Conservation (phyloP, 2,329 filamentous ascomycete genomes). For the Thelonectria olida region DNA sequence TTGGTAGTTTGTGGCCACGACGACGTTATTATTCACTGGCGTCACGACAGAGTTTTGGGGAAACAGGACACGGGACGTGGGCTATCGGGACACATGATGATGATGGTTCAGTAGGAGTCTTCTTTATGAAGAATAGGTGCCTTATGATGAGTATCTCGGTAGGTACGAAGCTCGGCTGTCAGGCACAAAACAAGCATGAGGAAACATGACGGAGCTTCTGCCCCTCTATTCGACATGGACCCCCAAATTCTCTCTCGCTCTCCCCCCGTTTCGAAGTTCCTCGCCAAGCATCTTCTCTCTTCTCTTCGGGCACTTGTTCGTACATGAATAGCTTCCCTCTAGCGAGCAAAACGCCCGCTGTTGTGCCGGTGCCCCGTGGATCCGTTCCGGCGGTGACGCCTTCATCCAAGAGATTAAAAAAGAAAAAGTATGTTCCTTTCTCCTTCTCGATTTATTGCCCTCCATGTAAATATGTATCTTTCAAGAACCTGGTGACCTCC, state of each 20-base stretch:
- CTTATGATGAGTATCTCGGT: neutral
- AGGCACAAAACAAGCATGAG: constrained; percentile 3
- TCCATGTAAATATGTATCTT: too few relatives aligned
- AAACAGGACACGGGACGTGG: neutral
- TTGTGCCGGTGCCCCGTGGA: neutral
- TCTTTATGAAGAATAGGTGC: too few relatives aligned
- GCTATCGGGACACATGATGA: too few relatives aligned
- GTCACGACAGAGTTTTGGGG: neutral
- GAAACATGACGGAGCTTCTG: constrained; percentile 1
- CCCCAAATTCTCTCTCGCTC: neutral
- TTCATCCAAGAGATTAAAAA: neutral
- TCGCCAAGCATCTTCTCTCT: neutral
- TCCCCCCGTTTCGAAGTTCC: neutral
- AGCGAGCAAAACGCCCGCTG: neutral
- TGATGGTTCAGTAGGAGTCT: too few relatives aligned
- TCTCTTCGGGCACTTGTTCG: neutral
- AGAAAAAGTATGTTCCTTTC: neutral
- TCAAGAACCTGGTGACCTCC: neutral
- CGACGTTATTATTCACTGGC: neutral
- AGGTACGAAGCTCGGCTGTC: neutral
- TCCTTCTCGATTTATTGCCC: too few relatives aligned
- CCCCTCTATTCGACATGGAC: constrained; percentile 10
- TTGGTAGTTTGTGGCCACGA: neutral
- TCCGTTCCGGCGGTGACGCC: constrained; percentile 23
- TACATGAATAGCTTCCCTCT: neutral